Evolutionary conservation across 345 rosid genomes (phyloP).

Genomic region (Pugionium cornutum): DNA sequence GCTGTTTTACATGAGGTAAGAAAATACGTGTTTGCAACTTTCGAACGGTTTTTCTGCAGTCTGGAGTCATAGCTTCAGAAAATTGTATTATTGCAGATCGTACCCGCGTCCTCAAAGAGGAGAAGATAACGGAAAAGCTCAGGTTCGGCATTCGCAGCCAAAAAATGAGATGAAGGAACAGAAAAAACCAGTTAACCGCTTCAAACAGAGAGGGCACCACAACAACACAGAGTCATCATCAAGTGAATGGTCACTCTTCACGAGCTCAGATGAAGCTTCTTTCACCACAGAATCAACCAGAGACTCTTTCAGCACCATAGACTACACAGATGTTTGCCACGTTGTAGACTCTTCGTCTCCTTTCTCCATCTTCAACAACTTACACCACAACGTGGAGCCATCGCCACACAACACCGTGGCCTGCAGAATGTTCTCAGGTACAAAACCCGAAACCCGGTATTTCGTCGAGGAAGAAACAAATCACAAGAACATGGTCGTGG

Average conservation of each 20-base stretch:
- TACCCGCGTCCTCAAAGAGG: constrained; percentile 62
- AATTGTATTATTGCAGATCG: constrained; percentile 44
- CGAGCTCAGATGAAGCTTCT: constrained; percentile 90
- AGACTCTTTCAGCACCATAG: constrained; percentile 79
- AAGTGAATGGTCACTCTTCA: constrained; percentile 83
- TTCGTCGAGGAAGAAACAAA: constrained; percentile 43
- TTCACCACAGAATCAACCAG: constrained; percentile 86
- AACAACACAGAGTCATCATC: constrained; percentile 56
- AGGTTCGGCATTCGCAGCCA: constrained; percentile 36
- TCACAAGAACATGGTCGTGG: constrained; percentile 34
- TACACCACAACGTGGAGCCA: constrained; percentile 42
- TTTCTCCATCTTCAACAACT: constrained; percentile 56
- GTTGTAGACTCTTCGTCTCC: constrained; percentile 50
- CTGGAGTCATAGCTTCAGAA: background rate
- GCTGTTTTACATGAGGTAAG: constrained; percentile 80
- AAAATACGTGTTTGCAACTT: background rate
- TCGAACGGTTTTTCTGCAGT: background rate
- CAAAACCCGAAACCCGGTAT: constrained; percentile 54
- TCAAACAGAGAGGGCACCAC: constrained; percentile 34
- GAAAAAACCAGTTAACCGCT: constrained; percentile 42
- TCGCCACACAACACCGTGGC: constrained; percentile 52
- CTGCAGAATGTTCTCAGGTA: constrained; percentile 55
- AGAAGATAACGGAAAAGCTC: constrained; percentile 41
- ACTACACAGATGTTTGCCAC: constrained; percentile 59
- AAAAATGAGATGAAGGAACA: constrained; percentile 48